A percentile compares a stretch with the other conserved stretches of the same genome.
These are phyloP conservation scores for Takashimella tepidaria DNA, from an alignment of 1,284 basidiomycete genomes.

Conservation along the genomic window DNA sequence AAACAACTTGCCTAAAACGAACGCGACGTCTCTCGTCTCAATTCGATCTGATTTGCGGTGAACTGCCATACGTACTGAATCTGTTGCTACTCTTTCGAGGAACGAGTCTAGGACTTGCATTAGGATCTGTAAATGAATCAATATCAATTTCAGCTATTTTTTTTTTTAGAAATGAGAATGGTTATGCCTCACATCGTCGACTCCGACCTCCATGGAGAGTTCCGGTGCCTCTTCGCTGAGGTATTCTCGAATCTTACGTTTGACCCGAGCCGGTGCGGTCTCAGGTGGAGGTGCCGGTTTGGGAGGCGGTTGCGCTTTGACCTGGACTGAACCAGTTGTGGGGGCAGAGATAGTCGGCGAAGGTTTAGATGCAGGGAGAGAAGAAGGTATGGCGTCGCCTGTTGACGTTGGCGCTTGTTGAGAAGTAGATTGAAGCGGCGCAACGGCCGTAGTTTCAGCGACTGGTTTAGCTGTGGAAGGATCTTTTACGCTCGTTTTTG, in stretches of 20 bases:
- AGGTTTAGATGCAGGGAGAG: background rate
- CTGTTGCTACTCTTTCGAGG: constrained; percentile 25
- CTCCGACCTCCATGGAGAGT: constrained; percentile 32
- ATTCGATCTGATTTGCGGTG: constrained; percentile 34
- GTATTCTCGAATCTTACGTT: constrained; percentile 35
- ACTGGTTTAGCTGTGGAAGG: too few species aligned
- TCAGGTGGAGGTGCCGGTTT: constrained; percentile 24
- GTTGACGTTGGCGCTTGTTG: background rate
- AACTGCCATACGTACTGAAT: constrained; percentile 30
- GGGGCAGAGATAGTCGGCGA: background rate
- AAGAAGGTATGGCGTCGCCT: background rate
- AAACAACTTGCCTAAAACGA: constrained; percentile 33
- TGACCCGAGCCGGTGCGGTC: constrained; percentile 26
- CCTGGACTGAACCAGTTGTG: constrained; percentile 1
- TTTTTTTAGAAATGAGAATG: background rate
- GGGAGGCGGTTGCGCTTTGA: constrained; percentile 2
- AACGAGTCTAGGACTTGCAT: constrained; percentile 31
- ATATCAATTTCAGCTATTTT: too few species aligned
- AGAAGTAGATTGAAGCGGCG: too few species aligned
- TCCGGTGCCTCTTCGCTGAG: constrained; percentile 31
- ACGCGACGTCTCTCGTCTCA: constrained; percentile 38
- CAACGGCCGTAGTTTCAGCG: background rate
- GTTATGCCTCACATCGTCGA: constrained; percentile 26
- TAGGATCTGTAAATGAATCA: constrained; percentile 22
- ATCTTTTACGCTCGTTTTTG: too few species aligned